phyloP scores from a whole-genome alignment of 208 protist species.

The Leishmania turanica region DNA sequence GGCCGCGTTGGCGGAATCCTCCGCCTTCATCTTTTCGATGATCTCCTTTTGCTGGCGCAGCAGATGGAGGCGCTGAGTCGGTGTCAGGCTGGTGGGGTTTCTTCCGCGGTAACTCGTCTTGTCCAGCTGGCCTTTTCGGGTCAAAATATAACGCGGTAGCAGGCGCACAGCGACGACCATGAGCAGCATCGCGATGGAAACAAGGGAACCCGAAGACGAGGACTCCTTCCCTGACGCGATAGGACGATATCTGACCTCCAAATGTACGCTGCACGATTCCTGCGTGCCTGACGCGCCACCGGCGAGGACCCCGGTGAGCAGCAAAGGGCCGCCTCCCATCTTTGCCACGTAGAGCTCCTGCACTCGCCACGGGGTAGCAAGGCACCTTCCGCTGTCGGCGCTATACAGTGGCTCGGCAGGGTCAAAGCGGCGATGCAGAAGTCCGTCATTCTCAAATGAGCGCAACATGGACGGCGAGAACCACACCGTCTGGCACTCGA shows the following conservation, averaged over 20 bases:
- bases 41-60: slow-evolving; percentile 53
- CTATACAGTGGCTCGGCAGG: slow-evolving; percentile 24
- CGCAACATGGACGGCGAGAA: slow-evolving; percentile 3
- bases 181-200: slow-evolving; percentile 36
- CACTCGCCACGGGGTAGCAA: slow-evolving; percentile 23
- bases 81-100: slow-evolving; percentile 28
- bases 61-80: slow-evolving; percentile 36
- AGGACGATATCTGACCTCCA: slow-evolving; percentile 33
- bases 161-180: slow-evolving; percentile 39
- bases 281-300: neutral
- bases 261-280: slow-evolving; percentile 29
- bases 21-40: slow-evolving; percentile 69
- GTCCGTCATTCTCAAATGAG: neutral
- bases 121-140: slow-evolving; percentile 32
- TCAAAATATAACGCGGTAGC: slow-evolving; percentile 43
- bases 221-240: neutral
- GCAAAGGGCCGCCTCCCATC: slow-evolving; percentile 10
- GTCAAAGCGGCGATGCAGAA: slow-evolving; percentile 20
- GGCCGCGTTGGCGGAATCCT: slow-evolving; percentile 31
- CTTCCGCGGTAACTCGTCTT: slow-evolving; percentile 21
- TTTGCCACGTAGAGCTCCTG: slow-evolving; percentile 26
- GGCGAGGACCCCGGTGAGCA: slow-evolving; percentile 27
- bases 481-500: slow-evolving; percentile 7
- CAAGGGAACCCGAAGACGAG: slow-evolving; percentile 1
- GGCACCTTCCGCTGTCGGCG: slow-evolving; percentile 21